phyloP scores from a whole-genome alignment of 2,329 filamentous ascomycete genomes.

The Alternaria consortialis region DNA sequence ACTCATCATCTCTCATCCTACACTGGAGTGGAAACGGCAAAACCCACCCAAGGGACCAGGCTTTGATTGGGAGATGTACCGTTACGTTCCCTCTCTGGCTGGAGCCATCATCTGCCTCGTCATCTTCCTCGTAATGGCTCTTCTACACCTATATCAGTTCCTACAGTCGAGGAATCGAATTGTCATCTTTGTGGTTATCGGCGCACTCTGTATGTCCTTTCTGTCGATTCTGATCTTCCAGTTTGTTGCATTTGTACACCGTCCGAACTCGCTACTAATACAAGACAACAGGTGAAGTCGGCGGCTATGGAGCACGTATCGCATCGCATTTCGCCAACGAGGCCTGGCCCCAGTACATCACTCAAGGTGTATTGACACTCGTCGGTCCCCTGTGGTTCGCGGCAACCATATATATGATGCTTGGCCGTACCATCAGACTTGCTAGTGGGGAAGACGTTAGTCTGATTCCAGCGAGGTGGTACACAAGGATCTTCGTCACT shows the following conservation, averaged over 20 bases:
- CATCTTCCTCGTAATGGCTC: slow-evolving; percentile 34
- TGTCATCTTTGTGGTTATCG: slow-evolving; percentile 39
- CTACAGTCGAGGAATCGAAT: slow-evolving; percentile 27
- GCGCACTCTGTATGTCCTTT: slow-evolving; percentile 34
- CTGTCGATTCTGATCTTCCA: neutral
- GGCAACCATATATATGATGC: slow-evolving; percentile 59
- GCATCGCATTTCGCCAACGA: slow-evolving; percentile 49
- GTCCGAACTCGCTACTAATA: neutral
- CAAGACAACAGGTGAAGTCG: slow-evolving; percentile 47
- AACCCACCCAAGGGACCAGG: slow-evolving; percentile 30
- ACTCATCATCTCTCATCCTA: neutral
- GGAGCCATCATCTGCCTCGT: slow-evolving; percentile 35
- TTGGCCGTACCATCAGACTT: slow-evolving; percentile 51
- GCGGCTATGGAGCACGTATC: slow-evolving; percentile 54
- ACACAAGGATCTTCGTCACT: slow-evolving; percentile 39
- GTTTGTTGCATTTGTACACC: neutral
- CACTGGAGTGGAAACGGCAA: slow-evolving; percentile 21
- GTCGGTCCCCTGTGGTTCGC: slow-evolving; percentile 58
- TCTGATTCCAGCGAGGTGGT: slow-evolving; percentile 40
- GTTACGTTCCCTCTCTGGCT: slow-evolving; percentile 41
- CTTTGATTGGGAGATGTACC: slow-evolving; percentile 49
- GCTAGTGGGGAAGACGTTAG: slow-evolving; percentile 39
- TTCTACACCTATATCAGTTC: slow-evolving; percentile 34
- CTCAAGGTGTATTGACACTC: slow-evolving; percentile 54
- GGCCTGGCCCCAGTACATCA: slow-evolving; percentile 52